These are phyloP conservation scores for Trifolium repens DNA, from an alignment of 306 rosid genomes.

Conservation along the genomic window DNA sequence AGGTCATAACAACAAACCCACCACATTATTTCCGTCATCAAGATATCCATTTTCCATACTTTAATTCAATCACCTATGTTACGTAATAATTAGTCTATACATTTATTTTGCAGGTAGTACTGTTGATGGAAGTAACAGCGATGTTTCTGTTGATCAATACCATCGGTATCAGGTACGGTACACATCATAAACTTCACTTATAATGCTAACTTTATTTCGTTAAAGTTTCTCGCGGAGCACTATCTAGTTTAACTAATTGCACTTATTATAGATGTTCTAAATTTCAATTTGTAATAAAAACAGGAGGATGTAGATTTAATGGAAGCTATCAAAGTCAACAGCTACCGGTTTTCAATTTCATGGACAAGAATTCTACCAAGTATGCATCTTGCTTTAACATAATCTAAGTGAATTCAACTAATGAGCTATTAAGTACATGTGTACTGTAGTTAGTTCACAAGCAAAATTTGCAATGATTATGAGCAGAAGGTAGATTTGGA, in stretches of 20 bases:
- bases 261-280: neutral
- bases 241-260: neutral
- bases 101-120: constrained; percentile 44
- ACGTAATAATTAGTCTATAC: neutral
- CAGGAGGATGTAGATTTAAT: constrained; percentile 78
- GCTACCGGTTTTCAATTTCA: constrained; percentile 77
- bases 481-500: constrained; percentile 74
- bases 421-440: neutral
- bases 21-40: neutral
- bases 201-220: neutral
- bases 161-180: constrained; percentile 69
- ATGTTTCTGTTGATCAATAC: constrained; percentile 67
- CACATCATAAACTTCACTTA: neutral
- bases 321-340: constrained; percentile 58
- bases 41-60: neutral
- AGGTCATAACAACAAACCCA: constrained; percentile 42
- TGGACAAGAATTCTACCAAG: constrained; percentile 85
- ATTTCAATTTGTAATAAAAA: constrained; percentile 33
- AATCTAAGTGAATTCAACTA: neutral
- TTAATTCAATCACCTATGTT: neutral
- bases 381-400: constrained; percentile 42
- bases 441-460: constrained; percentile 16
- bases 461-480: constrained; percentile 24
- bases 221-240: too few relatives aligned
- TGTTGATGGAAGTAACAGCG: constrained; percentile 62